Base-by-base conservation (phyloP, 352 stramenopile genomes). In the Saprolegnia diclina region DNA sequence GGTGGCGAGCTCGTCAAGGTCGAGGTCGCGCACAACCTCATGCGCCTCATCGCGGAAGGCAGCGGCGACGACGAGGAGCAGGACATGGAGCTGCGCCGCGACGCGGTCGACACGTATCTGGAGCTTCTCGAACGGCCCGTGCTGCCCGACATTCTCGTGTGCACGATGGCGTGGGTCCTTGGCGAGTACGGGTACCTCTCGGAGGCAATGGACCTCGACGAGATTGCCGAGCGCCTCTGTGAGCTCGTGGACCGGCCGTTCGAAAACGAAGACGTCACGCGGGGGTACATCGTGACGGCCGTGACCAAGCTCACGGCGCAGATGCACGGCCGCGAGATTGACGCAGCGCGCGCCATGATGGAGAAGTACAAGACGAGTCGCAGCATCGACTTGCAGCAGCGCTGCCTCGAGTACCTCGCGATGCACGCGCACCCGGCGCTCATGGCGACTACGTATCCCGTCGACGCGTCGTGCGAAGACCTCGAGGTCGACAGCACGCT, bases 121-220 rank as follows among this genome's bases (percentile, higher is more conserved):
- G 94, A 97, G 67, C 75, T 99, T 35, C 82, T 99, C 52, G 93
- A 98, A 38, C 95, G 91, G 46, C 91, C 95, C n/a, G 84, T 97
- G 56, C 83, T 99, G 46, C 92, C 96, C 3, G 87, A 95, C 72
- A 96, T 99, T 44, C 82, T 99, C 48, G 88, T 99, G 73, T 98
- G 92, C 75, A 98, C 97, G 4, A 98, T 99, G 85, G 87, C 97
- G 5, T 99, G 97, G 97, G 93, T 98, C 35, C 87, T 99, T 46
- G 98, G 98, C 50, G 97, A 99, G 85, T 99, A 99, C 77, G 97
- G 91, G 19, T 99, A 99, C 76, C 81, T 99, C 42, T 97, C 92
- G 21, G 90, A 97, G 5, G 82, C 80, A 21, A 95, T 96, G 78
- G 84, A 92, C 50, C 79, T 99, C 14, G 91, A 98, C 48, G 89